Evolutionary conservation across 352 stramenopile species (phyloP).

Genomic region (Globisporangium okanoganense): DNA sequence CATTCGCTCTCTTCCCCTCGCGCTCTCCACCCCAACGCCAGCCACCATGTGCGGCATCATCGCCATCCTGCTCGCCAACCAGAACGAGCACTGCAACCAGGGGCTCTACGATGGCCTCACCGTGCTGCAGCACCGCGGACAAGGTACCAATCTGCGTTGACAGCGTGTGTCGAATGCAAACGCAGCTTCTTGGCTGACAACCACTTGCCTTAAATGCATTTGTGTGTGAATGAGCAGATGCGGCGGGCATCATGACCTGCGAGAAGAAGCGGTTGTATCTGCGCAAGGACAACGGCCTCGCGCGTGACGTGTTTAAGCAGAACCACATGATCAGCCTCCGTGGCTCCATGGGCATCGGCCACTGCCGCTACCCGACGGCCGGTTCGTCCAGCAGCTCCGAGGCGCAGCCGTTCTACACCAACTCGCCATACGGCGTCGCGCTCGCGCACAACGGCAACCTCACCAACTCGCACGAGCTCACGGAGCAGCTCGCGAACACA

Average conservation of each 20-base stretch:
- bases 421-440: slow-evolving; percentile 98
- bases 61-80: slow-evolving; percentile 93
- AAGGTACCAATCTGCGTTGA: slow-evolving; percentile 56
- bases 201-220: neutral
- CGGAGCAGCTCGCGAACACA: slow-evolving; percentile 88
- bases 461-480: slow-evolving; percentile 96
- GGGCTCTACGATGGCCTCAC: slow-evolving; percentile 96
- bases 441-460: slow-evolving; percentile 99
- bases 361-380: slow-evolving; percentile 98
- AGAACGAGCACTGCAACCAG: slow-evolving; percentile 93
- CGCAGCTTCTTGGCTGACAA: neutral
- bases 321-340: slow-evolving; percentile 96
- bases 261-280: slow-evolving; percentile 93
- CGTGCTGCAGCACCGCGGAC: slow-evolving; percentile 97
- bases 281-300: slow-evolving; percentile 98
- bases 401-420: slow-evolving; percentile 99
- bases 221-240: slow-evolving; percentile 37
- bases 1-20: slow-evolving; percentile 5
- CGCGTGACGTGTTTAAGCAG: slow-evolving; percentile 98
- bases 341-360: slow-evolving; percentile 96
- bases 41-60: slow-evolving; percentile 97
- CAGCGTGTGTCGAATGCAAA: neutral
- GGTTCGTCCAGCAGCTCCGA: slow-evolving; percentile 89
- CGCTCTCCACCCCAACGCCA: neutral
- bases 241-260: slow-evolving; percentile 95